Conservation (phyloP, 2,329 filamentous ascomycete genomes). For the Sclerotinia subarctica region DNA sequence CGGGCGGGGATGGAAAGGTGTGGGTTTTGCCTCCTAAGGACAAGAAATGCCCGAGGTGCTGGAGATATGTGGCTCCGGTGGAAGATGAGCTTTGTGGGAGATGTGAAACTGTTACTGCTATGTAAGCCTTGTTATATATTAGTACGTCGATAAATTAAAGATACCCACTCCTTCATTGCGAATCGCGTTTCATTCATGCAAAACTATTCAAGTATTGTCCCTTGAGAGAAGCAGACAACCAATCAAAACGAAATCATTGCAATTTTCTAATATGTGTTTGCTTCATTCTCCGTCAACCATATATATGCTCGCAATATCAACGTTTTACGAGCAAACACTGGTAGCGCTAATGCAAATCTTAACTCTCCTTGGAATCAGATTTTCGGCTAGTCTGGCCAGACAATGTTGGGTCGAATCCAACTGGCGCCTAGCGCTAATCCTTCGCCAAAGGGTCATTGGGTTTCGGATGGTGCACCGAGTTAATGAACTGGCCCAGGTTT, state of each 20-base stretch:
- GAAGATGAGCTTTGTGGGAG: constrained; percentile 67
- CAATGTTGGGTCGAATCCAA: not conserved
- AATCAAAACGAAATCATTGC: too few relatives aligned
- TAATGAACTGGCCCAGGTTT: not conserved
- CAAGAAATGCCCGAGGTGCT: constrained; percentile 82
- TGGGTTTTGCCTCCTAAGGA: constrained; percentile 45
- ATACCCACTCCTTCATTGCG: constrained; percentile 4
- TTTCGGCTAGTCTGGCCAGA: not conserved
- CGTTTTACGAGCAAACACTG: not conserved
- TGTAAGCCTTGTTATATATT: not conserved
- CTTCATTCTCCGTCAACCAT: not conserved
- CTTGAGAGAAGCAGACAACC: not conserved
- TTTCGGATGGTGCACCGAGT: not conserved
- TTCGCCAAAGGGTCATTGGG: not conserved
- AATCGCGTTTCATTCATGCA: not conserved
- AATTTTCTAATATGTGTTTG: not conserved
- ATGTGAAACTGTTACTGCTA: constrained; percentile 54
- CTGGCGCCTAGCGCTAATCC: not conserved
- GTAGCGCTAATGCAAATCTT: not conserved
- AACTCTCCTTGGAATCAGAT: not conserved
- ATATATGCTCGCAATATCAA: not conserved
- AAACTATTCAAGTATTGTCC: not conserved
- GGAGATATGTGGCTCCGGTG: constrained; percentile 73
- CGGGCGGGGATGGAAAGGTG: constrained; percentile 25
- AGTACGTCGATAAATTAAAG: not conserved